Evolutionary conservation across 2,329 filamentous ascomycete genomes (phyloP).

Genomic region (Stenocarpella maydis): DNA sequence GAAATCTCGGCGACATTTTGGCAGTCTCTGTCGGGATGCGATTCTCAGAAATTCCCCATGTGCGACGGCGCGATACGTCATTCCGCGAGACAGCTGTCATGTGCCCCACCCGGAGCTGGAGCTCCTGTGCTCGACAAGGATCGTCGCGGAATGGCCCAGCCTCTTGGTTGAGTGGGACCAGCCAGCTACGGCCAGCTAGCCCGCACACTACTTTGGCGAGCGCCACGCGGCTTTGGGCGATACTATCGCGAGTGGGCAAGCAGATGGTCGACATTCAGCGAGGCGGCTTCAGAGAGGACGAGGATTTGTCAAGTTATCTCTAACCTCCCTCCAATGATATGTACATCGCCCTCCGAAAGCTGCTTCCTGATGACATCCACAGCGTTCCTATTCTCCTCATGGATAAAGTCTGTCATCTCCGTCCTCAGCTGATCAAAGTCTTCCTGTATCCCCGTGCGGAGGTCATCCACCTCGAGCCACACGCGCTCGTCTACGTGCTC

Average conservation of each 20-base stretch:
- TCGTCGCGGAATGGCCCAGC: constrained; percentile 13
- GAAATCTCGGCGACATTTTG: neutral
- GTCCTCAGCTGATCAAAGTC: constrained; percentile 13
- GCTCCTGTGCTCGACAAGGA: constrained; percentile 15
- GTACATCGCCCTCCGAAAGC: constrained; percentile 16
- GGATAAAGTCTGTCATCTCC: neutral
- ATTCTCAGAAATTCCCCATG: constrained; percentile 13
- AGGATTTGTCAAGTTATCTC: constrained; percentile 19
- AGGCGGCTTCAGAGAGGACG: neutral
- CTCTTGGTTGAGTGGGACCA: constrained; percentile 1
- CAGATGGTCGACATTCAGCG: neutral
- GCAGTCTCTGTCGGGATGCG: neutral
- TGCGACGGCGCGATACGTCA: neutral
- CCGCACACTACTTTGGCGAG: no score
- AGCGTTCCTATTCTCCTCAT: neutral
- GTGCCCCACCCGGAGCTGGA: constrained; percentile 17
- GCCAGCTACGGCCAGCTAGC: neutral
- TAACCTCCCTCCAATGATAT: constrained; percentile 6
- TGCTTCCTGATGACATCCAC: constrained; percentile 10
- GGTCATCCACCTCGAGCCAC: constrained; percentile 22
- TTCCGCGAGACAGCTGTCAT: neutral
- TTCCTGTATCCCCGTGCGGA: constrained; percentile 9
- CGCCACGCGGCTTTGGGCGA: no score
- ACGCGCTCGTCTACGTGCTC: constrained; percentile 4
- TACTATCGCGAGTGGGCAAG: no score